Evolutionary conservation across 2,329 filamentous ascomycete species (phyloP), one percentile per base, ranked within the genome.

Genomic region (Sordariomycetes sp.): DNA sequence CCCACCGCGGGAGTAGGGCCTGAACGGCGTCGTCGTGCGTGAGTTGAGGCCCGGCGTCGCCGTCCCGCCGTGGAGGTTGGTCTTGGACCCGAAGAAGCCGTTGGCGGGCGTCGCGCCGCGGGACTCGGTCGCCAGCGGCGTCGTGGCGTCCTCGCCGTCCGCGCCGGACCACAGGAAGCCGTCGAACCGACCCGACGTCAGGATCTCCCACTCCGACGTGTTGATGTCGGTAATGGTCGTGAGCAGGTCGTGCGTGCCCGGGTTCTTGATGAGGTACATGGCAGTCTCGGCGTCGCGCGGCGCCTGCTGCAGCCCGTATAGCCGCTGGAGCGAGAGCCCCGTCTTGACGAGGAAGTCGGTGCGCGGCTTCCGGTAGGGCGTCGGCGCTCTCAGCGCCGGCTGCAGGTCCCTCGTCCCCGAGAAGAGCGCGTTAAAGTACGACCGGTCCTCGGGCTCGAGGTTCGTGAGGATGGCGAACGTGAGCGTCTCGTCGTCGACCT

Each of bases 131-230:
- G 60, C 73, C 80, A 6, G 78, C 76, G 55, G 68, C 66, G 35
- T 66, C 77, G 58, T 69, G 69, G 58, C 65, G 50, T 77, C 75
- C 28, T 80, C 78, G n/a, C 64, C 68, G 56, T 96, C 91, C 7
- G 89, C 90, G 24, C 92, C 92, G 52, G 90, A 95, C 83, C 92
- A 95, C 22, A 96, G 77, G 71, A 97, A 97, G 3, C 92, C 92
- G 66, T 96, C 91, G 64, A 97, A 97, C 32, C 92, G 87, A 32
- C 92, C 92, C 0, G 92, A 96, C 4, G 87, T 89, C 13, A 97
- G 77, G 57, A 97, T 95, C 61, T 96, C 92, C 92, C 92, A 97
- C 70, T 97, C 92, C n/a, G 89, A 87, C 53, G 85, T 81, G 66
- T 87, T 94, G 63, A 97, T 94, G 56, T 91, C 89, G 39, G 88